A percentile compares a stretch with the other conserved stretches of the same genome.
Evolutionary conservation across 106 monocot species (phyloP).

Genomic region (Apostasia ramifera): DNA sequence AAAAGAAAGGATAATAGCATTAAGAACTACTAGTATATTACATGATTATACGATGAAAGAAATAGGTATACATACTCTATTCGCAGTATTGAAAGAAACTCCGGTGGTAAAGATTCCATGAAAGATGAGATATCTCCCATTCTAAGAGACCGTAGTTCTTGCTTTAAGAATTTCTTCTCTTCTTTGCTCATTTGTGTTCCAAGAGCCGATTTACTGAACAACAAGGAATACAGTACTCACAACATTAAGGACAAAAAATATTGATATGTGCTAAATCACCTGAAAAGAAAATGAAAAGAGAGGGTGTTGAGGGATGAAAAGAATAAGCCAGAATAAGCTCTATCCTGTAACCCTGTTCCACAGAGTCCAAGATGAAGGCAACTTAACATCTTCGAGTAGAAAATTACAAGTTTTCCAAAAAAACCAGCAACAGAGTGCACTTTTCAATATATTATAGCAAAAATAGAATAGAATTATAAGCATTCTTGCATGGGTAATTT

Average conservation of each 20-base stretch:
- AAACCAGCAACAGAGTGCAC: too few species aligned
- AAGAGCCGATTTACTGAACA: slow-evolving; percentile 74
- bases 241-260: background rate
- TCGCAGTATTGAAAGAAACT: slow-evolving; percentile 68
- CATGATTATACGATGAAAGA: background rate
- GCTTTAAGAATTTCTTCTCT: slow-evolving; percentile 65
- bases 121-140: slow-evolving; percentile 84
- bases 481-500: too few species aligned
- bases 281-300: too few species aligned
- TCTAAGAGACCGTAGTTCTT: slow-evolving; percentile 50
- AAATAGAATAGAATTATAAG: too few species aligned
- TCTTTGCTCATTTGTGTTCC: slow-evolving; percentile 68
- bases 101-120: slow-evolving; percentile 78
- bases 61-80: slow-evolving; percentile 57
- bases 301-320: too few species aligned
- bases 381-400: too few species aligned
- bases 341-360: too few species aligned
- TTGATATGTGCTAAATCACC: too few species aligned
- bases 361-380: too few species aligned
- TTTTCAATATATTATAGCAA: too few species aligned
- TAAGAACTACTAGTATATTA: background rate
- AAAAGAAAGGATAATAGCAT: slow-evolving; percentile 7
- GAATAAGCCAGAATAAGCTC: too few species aligned
- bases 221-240: background rate
- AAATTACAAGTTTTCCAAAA: too few species aligned